Percentiles rank a stretch among this genome's conserved stretches.
These are phyloP conservation scores for Erodium trifolium DNA, from an alignment of 441 rosid species.

Conservation along the genomic window DNA sequence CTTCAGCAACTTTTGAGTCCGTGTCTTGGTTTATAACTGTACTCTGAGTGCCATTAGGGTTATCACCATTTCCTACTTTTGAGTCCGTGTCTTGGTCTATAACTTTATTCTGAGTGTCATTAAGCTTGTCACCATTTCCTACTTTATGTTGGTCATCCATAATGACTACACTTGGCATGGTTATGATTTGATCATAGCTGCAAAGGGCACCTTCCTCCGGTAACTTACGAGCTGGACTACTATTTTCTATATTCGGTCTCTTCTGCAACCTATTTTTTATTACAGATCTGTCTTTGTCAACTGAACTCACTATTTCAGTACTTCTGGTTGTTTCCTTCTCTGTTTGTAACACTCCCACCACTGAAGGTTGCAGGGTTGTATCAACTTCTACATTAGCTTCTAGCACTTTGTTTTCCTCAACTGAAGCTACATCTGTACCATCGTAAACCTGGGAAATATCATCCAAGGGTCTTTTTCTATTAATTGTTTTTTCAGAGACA, in stretches of 20 bases:
- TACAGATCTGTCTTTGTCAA: not conserved
- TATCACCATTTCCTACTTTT: too few species aligned
- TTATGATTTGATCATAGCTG: conserved; percentile 15
- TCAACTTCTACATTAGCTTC: conserved; percentile 17
- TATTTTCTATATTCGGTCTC: conserved; percentile 14
- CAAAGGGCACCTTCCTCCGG: conserved; percentile 21
- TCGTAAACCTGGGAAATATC: conserved; percentile 16
- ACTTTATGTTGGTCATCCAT: conserved; percentile 15
- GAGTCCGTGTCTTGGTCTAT: conserved; percentile 8
- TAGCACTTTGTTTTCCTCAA: conserved; percentile 13
- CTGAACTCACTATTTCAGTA: conserved; percentile 16
- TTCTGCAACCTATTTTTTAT: conserved; percentile 15
- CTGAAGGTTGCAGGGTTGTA: conserved; percentile 16
- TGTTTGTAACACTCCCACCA: conserved; percentile 16
- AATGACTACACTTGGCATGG: conserved; percentile 16
- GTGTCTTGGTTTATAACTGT: too few species aligned
- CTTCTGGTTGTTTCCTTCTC: conserved; percentile 13
- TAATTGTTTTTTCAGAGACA: conserved; percentile 16
- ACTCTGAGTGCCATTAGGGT: too few species aligned
- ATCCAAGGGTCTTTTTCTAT: conserved; percentile 13
- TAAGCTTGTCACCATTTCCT: conserved; percentile 13
- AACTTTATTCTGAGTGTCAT: conserved; percentile 9
- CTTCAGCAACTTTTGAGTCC: conserved; percentile 14
- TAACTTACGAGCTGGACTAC: conserved; percentile 18
- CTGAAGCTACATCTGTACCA: conserved; percentile 12